Base-by-base conservation (phyloP, 306 rosid genomes). In the Medicago truncatula region DNA sequence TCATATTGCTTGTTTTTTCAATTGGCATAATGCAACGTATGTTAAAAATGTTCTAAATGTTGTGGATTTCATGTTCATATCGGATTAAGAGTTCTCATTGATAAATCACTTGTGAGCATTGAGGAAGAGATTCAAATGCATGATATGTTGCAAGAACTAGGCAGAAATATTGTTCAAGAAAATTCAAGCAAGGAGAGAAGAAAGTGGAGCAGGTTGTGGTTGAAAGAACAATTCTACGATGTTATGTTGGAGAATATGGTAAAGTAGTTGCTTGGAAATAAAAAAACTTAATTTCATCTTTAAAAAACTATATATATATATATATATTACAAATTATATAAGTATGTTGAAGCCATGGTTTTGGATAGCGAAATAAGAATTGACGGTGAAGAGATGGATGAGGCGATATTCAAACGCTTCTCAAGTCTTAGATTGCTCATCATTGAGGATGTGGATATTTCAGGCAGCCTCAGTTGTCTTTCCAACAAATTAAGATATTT, bases 131-230 rank as follows among this genome's bases (percentile, higher is more conserved):
- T 28, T 28, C 4, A 28, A 3, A 28, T 28, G 80, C 76, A 75
- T 40, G 12, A 31, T 7, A 12, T 69, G 59, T 52, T 81, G 20
- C 0, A 4, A 50, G 62, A 75, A 15, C 9, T 75, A 39, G 79
- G 80, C 7, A 38, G 1, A 5, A 50, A 59, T 12, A 49, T 81
- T 28, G 73, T 58, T 9, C 15, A 2, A 47, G 71, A 71, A 36
- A 28, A 67, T 9, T 49, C 65, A 9, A 20, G 9, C 4, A 57
- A 71, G 2, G 43, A 67, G 3, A 50, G 72, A n/a, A 58, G 53
- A 70, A 69, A 50, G 53, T 69, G 77, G 84, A 80, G 76, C 11
- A 68, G 80, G 28, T 10, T 75, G 15, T 75, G 76, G 84, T 4
- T 4, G 0, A 4, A 0, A 4, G 0, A 50, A 8, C 61, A 75